phyloP scores from a whole-genome alignment of 2,329 filamentous ascomycete species.

The Trichophyton schoenleinii region DNA sequence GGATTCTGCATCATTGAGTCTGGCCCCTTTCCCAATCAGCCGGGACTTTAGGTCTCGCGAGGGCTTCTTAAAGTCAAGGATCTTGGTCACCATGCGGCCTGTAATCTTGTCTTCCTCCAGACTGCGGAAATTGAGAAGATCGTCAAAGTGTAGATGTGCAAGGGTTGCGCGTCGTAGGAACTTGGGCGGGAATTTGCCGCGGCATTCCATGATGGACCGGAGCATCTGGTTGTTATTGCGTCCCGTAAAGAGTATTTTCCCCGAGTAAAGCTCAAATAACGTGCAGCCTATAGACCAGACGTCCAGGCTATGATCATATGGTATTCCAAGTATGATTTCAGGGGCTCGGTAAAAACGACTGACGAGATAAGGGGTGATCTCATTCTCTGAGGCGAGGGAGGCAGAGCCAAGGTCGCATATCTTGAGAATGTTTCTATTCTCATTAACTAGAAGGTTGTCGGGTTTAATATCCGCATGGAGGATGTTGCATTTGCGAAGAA shows the following conservation, averaged over 20 bases:
- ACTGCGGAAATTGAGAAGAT: conserved; percentile 69
- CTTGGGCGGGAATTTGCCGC: conserved; percentile 83
- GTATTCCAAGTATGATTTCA: conserved; percentile 93
- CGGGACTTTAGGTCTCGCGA: conserved; percentile 71
- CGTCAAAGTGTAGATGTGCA: conserved; percentile 68
- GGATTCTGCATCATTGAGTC: conserved; percentile 59
- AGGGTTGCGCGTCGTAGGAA: conserved; percentile 72
- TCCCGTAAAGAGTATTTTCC: conserved; percentile 91
- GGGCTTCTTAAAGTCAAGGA: conserved; percentile 49
- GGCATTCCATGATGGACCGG: conserved; percentile 86
- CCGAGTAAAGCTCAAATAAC: conserved; percentile 90
- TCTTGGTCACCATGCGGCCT: conserved; percentile 52
- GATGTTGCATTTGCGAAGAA: conserved; percentile 84
- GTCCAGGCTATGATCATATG: conserved; percentile 86
- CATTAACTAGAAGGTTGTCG: conserved; percentile 90
- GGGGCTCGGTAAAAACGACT: conserved; percentile 95
- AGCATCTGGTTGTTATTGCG: conserved; percentile 98
- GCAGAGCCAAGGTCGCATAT: conserved; percentile 96
- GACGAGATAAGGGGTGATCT: conserved; percentile 88
- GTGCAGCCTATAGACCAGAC: conserved; percentile 98
- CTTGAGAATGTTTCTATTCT: conserved; percentile 72
- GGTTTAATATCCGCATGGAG: conserved; percentile 94
- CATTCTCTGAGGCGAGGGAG: conserved; percentile 77
- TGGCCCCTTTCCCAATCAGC: conserved; percentile 57
- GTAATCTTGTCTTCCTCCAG: conserved; percentile 79